Evolutionary conservation across 108 stramenopile species (phyloP), one percentile per base, ranked within the genome.

Genomic region (Cyclotella atomus): DNA sequence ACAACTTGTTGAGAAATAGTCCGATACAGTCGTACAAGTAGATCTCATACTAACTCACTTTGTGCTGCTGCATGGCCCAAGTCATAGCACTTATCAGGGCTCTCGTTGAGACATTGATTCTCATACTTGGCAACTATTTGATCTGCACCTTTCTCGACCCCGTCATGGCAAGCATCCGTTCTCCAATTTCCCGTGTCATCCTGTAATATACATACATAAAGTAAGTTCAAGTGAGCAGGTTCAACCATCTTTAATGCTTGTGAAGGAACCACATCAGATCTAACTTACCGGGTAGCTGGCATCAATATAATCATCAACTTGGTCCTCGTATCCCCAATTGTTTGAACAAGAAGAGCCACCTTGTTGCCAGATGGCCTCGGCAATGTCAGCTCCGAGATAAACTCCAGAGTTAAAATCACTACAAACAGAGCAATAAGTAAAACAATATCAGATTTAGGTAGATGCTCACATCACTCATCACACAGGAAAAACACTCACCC

Each of bases 341-440:
- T 43, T 61, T n/a, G 16, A 17, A 27, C 60, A 61, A 20, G 14
- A 16, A 21, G 38, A 21, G 16, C 60, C 60, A 3, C 6, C n/a
- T 21, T n/a, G 6, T 16, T 29, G 19, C 60, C 60, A 61, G 6
- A 57, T 38, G 2, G 20, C 21, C 21, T 61, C 60, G 19, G 60
- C 34, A 36, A 7, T 41, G 38, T 24, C 36, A 16, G 34, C 20
- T 16, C 60, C 60, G 6, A 24, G 20, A 14, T 21, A 36, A n/a
- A 61, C 60, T 61, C 60, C 60, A 43, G 25, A 19, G 57, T 59
- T 59, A 32, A 59, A 59, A 3, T 25, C 57, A 7, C 56, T 19
- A 23, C 10, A 21, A 52, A 21, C 10, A 19, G 52, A 52, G 21
- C 52, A 23, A 23, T 52, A 23, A 52, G 12, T 52, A 21, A 3